A percentile compares a stretch with the other conserved stretches of the same genome.
phyloP scores from a whole-genome alignment of 495 filamentous ascomycete species.

The Haplographium delicatum region DNA sequence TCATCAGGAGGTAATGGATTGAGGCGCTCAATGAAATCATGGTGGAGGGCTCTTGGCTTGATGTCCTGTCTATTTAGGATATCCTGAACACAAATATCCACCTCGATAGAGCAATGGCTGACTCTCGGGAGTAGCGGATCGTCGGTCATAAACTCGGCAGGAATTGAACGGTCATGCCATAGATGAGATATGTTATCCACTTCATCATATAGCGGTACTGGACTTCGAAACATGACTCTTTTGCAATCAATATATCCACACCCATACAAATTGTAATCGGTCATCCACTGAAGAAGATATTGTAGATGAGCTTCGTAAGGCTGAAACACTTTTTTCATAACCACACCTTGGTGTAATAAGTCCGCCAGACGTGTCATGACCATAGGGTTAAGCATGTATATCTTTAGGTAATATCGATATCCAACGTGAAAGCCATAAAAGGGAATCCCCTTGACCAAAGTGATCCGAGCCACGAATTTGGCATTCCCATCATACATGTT shows the following conservation, averaged over 20 bases:
- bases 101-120: constrained; percentile 83
- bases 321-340: constrained; percentile 78
- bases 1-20: constrained; percentile 58
- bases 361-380: constrained; percentile 80
- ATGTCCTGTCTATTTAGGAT: constrained; percentile 80
- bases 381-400: constrained; percentile 83
- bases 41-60: constrained; percentile 68
- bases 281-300: constrained; percentile 94
- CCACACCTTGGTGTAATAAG: constrained; percentile 75
- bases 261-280: constrained; percentile 93
- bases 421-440: constrained; percentile 96
- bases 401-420: constrained; percentile 86
- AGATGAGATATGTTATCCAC: constrained; percentile 51
- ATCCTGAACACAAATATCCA: constrained; percentile 82
- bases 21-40: constrained; percentile 79
- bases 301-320: constrained; percentile 92
- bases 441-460: constrained; percentile 84
- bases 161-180: constrained; percentile 72
- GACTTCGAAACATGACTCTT: constrained; percentile 58
- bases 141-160: constrained; percentile 46
- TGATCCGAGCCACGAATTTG: constrained; percentile 81
- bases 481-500: constrained; percentile 62
- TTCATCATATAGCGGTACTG: constrained; percentile 65
- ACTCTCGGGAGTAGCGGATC: constrained; percentile 61
- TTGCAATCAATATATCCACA: constrained; percentile 77